Evolutionary conservation across 2,329 filamentous ascomycete species (phyloP), one percentile per base, ranked within the genome.

Genomic region (Phialophora tarda): DNA sequence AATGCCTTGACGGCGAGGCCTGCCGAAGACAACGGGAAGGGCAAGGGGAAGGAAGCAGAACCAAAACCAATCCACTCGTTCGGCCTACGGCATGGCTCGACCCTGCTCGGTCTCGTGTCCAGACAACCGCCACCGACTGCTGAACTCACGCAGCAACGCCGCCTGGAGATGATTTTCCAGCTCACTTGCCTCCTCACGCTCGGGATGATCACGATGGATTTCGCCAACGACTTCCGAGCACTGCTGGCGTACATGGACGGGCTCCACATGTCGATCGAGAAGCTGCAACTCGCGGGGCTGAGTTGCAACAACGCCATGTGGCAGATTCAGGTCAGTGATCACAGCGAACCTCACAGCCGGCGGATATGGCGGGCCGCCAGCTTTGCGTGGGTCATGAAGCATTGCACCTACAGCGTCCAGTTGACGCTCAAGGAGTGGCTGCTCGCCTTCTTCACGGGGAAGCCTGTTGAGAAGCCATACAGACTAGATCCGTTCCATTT

Each of bases 281-380:
- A 66, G 11, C 65, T 67, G 3, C 59, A 64, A 14, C 60, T 68
- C 17, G 54, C 32, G n/a, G 63, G 65, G 1, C 65, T 66, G 47
- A 64, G 65, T 28, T 65, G 65, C 56, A 68, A 70, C 60, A 70
- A 70, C 60, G 63, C 61, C 28, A 70, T 70, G 68, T 70, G 68
- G 68, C 65, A 65, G 58, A 65, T 66, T 21, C 68, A 68, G 51
- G 63, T 66, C 59, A 66, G 56, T 44, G 65, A 70, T 41, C 68
- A 70, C 51, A 65, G 59, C 34, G 66, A 65, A 21, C 23, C 24
- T 1, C 68, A 70, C 41, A 70, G 68, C 34, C 62, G 61, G 48
- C 63, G 68, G 34, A 70, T 70, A 23, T 68, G 65, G 65, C 59
- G 56, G 14, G 65, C 63, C 3, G 65, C 68, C 8, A 62, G 65